Evolutionary conservation across 1,284 basidiomycete genomes (phyloP), one percentile per base, ranked within the genome.

Genomic region (Fomitopsis pinicola): DNA sequence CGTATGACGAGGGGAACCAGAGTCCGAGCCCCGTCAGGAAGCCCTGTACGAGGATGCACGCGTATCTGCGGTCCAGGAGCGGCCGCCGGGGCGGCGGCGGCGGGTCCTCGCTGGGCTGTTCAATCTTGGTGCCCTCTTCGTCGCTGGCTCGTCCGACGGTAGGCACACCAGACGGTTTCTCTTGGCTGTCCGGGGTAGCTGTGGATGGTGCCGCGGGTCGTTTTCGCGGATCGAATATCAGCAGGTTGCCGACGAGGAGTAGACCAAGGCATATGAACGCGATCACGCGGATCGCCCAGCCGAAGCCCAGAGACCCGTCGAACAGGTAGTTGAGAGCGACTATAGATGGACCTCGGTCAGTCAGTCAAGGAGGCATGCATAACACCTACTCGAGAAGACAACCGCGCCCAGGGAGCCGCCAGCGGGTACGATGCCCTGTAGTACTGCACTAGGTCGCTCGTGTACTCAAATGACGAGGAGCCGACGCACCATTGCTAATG

Each of bases 321-420:
- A 72, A 59, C 28, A 73, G 65, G 12, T 69, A 63, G 63, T 73
- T 73, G n/a, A 72, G 64, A 19, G 58, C 19, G 22, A 59, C 58
- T 59, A 30, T 12, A n/a, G n/a, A 22, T 19, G 10, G n/a, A n/a
- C n/a, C n/a, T n/a, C n/a, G n/a, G n/a, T n/a, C n/a, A n/a, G n/a
- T n/a, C n/a, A n/a, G n/a, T n/a, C n/a, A n/a, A n/a, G n/a, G n/a
- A n/a, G n/a, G 19, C 7, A 17, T 7, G 30, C 8, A n/a, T 35
- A 14, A 28, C 17, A 35, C 67, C 69, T 67, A 55, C 72, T 71
- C 2, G 72, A 69, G 54, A 68, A 66, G 14, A 70, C 55, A n/a
- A 73, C 53, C 10, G 69, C 70, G 19, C 72, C 70, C 42, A 66
- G 19, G 6, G 70, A 69, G 6, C 66, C 62, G 28, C 70, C 74